Evolutionary conservation across 179 eudicot species (phyloP), one percentile per base, ranked within the genome.

Genomic region (Pouteria campechiana): DNA sequence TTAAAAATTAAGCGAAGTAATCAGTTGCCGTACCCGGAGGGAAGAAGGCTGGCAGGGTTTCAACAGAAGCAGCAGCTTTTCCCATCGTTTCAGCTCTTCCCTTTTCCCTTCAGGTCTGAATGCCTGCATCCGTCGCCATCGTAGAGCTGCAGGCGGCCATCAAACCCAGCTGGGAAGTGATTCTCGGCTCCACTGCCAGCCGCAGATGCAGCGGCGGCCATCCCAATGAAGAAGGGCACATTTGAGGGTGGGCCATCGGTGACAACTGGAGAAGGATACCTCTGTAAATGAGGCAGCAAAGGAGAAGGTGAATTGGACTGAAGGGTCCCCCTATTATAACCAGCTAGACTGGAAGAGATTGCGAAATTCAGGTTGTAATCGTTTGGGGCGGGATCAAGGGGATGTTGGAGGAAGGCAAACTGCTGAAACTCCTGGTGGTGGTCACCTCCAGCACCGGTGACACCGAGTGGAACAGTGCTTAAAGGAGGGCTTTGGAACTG

Each of bases 291-390:
- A 56, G 79, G 71, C 64, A 75, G 54, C 37, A 65, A n/a, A n/a
- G n/a, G 50, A 56, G 83, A 73, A 40, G 78, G 65, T 42, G 83
- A 68, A 86, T 90, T 90, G 95, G 98, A 90, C 98, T 90, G 98
- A 90, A 90, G 98, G 98, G 98, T 81, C 98, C 98, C 96, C 98
- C 98, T 75, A 53, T 68, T 70, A 61, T 61, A 71, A 69, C 79
- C 82, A 53, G 75, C 73, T 32, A 51, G 57, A 65, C 75, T 46
- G 3, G 82, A 72, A 40, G 83, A 81, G 12, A 86, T 76, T 0
- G 81, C 52, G 67, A 85, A 81, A 61, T 70, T 76, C 17, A 85
- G 74, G 42, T 81, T 83, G 55, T 79, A 79, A 7, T 72, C 75
- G 2, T 61, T 35, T 0, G 52, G 48, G 3, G 19, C 61, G 5